Percentiles rank a stretch among this genome's conserved stretches.
These are phyloP conservation scores for Suillus cothurnatus DNA, from an alignment of 768 basidiomycete genomes.

Conservation along the genomic window DNA sequence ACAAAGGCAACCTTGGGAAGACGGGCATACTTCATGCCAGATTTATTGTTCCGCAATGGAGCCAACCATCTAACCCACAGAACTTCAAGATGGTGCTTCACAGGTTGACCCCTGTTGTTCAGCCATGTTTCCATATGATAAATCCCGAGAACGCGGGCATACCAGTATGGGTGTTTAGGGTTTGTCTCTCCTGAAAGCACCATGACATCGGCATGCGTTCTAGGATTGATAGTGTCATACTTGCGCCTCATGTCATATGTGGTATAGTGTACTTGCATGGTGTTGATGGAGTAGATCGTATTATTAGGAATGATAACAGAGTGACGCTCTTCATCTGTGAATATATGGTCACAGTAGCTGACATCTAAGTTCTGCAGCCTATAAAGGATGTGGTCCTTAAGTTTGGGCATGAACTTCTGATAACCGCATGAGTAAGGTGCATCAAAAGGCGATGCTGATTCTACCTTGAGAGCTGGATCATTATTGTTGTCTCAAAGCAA, in stretches of 20 bases:
- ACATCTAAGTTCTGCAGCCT: background rate
- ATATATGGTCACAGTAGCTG: background rate
- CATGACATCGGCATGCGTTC: slow-evolving; percentile 13
- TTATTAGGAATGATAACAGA: slow-evolving; percentile 15
- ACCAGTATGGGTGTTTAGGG: background rate
- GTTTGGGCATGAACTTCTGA: background rate
- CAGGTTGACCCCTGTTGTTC: background rate
- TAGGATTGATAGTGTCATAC: slow-evolving; percentile 12
- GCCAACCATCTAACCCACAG: slow-evolving; percentile 14
- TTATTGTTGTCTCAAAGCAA: too few relatives aligned
- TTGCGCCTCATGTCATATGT: slow-evolving; percentile 23
- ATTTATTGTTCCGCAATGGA: background rate
- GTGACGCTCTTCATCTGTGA: background rate
- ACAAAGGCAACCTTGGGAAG: slow-evolving; percentile 7
- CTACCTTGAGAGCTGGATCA: slow-evolving; percentile 7
- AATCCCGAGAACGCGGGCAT: slow-evolving; percentile 13
- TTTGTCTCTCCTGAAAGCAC: background rate
- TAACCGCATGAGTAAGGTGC: background rate
- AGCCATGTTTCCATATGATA: slow-evolving; percentile 20
- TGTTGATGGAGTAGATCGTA: slow-evolving; percentile 22
- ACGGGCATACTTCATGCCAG: background rate
- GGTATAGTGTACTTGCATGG: slow-evolving; percentile 30
- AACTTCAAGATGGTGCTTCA: slow-evolving; percentile 6
- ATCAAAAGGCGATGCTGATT: background rate
- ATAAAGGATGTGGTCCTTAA: background rate